Evolutionary conservation across 108 stramenopile genomes (phyloP), one percentile per base, ranked within the genome.

Genomic region (Aurantiochytrium sp.): DNA sequence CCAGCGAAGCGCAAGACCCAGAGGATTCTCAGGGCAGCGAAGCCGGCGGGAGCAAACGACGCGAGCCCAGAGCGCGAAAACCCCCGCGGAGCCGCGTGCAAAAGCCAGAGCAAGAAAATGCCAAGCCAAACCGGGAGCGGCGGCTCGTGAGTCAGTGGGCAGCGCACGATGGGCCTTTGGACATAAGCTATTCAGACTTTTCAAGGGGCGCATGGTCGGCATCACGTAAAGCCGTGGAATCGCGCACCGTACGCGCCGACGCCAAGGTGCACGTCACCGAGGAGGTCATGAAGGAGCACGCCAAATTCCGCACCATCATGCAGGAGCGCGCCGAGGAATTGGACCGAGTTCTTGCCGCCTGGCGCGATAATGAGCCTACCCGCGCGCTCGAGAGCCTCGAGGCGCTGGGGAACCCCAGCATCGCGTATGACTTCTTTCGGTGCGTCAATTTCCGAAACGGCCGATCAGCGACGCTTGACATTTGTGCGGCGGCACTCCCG

Each of bases 401-500:
- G 42, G 42, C 39, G 0, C 17, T 81, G 45, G 73, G 45, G 6
- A 81, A 81, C 30, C 42, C 39, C 19, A 48, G 42, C 39, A 42
- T 81, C 3, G 17, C 73, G n/a, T 81, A 81, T 24, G 73, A 81
- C 45, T 41, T 81, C 12, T 48, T 81, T 81, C 39, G 73, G 6
- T 81, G 39, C 30, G 73, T 48, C 10, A 81, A 81, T 48, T 48
- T 81, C 12, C 39, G 73, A 12, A 81, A 48, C 24, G 73, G 73
- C 12, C 73, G 32, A 3, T 41, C 45, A 21, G 73, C 73, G 1
- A 81, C 73, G 0, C 30, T 81, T 22, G 73, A 81, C 2, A 48
- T 81, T 48, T 81, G 73, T 24, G 73, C 73, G 12, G 73, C 73
- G 21, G 73, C 73, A 12, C 45, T 81, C 42, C 73, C 73, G 17